Evolutionary conservation across 768 basidiomycete genomes (phyloP).

Genomic region (Tricholomella constricta): DNA sequence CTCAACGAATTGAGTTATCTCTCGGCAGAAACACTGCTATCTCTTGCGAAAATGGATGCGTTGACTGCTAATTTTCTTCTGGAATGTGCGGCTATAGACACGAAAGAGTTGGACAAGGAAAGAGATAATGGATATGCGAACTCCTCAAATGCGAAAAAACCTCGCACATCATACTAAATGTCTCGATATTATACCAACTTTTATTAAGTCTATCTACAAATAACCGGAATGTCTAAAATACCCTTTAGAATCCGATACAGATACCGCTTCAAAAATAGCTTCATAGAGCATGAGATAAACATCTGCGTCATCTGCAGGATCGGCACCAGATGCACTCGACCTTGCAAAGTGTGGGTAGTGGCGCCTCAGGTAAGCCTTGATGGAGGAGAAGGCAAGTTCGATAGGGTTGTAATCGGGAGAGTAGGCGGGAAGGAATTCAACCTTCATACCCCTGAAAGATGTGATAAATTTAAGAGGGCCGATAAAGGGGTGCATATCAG

Average conservation of each 20-base stretch:
- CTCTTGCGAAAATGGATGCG: too few relatives aligned
- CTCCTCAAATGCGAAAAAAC: too few relatives aligned
- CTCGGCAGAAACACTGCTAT: too few relatives aligned
- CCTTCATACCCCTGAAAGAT: constrained; percentile 20
- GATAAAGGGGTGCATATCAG: background rate
- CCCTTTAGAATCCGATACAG: constrained; percentile 13
- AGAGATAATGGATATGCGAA: too few relatives aligned
- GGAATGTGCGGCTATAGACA: too few relatives aligned
- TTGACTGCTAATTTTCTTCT: too few relatives aligned
- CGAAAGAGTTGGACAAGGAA: too few relatives aligned
- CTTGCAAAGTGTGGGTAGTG: background rate
- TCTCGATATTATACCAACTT: background rate
- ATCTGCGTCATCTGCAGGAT: constrained; percentile 16
- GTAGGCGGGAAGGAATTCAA: constrained; percentile 35
- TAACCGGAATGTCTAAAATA: constrained; percentile 27
- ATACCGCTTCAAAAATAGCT: constrained; percentile 23
- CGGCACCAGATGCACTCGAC: constrained; percentile 8
- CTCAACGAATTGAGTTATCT: too few relatives aligned
- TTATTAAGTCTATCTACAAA: background rate
- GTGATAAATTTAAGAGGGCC: too few relatives aligned
- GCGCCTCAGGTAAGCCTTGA: constrained; percentile 24
- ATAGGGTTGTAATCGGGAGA: constrained; percentile 42
- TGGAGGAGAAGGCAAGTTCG: constrained; percentile 29
- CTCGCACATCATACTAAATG: background rate
- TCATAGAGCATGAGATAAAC: constrained; percentile 21